Conservation (phyloP, 2,329 filamentous ascomycete genomes). For the Aspergillus brasiliensis region DNA sequence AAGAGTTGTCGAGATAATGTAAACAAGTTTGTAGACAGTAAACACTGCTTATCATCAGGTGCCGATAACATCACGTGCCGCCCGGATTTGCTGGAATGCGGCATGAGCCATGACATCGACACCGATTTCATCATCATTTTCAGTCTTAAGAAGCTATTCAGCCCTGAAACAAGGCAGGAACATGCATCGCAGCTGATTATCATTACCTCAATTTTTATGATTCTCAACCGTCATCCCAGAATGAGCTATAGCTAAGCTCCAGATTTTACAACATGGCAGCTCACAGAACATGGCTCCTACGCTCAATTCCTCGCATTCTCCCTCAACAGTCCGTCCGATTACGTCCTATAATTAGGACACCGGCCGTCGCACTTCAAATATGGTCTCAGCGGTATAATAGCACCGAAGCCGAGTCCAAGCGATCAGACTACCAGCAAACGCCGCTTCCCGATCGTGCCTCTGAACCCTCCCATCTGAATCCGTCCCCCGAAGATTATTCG, state of each 20-base stretch:
- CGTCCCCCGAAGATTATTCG: slow-evolving; percentile 80
- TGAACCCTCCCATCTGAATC: slow-evolving; percentile 68
- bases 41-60: slow-evolving; percentile 8
- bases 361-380: slow-evolving; percentile 7
- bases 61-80: slow-evolving; percentile 12
- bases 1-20: too few relatives aligned
- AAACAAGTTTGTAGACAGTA: not conserved
- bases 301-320: slow-evolving; percentile 20
- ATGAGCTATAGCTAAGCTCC: slow-evolving; percentile 20
- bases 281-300: slow-evolving; percentile 22
- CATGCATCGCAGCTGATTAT: not conserved
- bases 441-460: slow-evolving; percentile 20
- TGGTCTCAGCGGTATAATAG: slow-evolving; percentile 30
- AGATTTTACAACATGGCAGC: slow-evolving; percentile 21
- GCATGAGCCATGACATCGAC: slow-evolving; percentile 3
- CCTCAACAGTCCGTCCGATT: slow-evolving; percentile 19
- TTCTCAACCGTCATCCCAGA: slow-evolving; percentile 1
- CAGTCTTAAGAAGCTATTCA: not conserved
- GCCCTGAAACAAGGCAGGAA: slow-evolving; percentile 1
- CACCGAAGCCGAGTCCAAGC: slow-evolving; percentile 16
- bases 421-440: slow-evolving; percentile 10
- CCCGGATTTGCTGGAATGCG: slow-evolving; percentile 1
- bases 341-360: slow-evolving; percentile 14
- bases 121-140: not conserved
- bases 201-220: not conserved